phyloP scores from a whole-genome alignment of 805 yeast genomes.

The Yueomyces sinensis region DNA sequence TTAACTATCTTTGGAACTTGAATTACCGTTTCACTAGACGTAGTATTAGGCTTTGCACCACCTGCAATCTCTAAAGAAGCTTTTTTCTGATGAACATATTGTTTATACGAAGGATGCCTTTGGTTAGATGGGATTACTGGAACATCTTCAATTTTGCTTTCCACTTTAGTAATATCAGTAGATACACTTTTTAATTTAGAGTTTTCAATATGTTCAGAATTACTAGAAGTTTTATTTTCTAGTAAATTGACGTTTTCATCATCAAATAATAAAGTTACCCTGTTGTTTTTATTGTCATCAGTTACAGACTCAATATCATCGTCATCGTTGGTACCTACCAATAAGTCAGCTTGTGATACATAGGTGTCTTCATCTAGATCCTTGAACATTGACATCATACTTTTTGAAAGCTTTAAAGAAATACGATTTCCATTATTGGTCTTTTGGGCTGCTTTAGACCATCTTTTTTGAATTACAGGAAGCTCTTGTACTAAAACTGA shows the following conservation, averaged over 20 bases:
- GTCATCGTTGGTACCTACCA: background rate
- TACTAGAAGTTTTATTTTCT: background rate
- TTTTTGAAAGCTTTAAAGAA: conserved; percentile 7
- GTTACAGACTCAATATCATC: conserved; percentile 1
- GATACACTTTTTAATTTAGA: background rate
- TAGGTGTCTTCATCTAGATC: conserved; percentile 18
- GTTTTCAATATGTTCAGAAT: background rate
- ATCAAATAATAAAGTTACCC: conserved; percentile 22
- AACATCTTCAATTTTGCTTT: background rate
- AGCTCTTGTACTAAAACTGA: conserved; percentile 1
- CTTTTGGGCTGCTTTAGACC: conserved; percentile 9
- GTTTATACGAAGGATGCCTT: no score
- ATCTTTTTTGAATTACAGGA: conserved; percentile 12
- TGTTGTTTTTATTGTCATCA: conserved; percentile 3
- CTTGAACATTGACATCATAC: conserved; percentile 19
- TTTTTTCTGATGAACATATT: background rate
- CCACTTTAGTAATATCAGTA: background rate
- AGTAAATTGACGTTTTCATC: conserved; percentile 7
- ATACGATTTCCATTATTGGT: conserved; percentile 1
- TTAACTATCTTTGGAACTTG: background rate
- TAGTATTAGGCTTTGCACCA: background rate
- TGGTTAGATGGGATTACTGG: no score
- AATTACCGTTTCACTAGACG: background rate
- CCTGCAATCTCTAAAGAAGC: background rate
- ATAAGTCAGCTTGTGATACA: background rate